Conservation (phyloP, 768 basidiomycete species). For the Pisolithus sp. region DNA sequence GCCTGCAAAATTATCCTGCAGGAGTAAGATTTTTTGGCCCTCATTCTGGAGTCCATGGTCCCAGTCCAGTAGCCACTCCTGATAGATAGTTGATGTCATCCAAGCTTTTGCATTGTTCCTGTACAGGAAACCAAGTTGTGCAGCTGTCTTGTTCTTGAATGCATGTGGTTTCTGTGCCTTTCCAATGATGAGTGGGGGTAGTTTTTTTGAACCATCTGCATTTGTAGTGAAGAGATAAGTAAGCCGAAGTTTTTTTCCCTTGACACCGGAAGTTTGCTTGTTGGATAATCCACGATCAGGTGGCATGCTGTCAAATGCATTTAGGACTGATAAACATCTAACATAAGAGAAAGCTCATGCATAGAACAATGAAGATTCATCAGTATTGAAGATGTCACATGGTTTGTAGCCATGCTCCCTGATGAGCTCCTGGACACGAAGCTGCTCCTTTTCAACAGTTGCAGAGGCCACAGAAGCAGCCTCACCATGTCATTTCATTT, state of each 20-base stretch:
- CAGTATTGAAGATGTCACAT: conserved; percentile 31
- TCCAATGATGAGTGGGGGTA: conserved; percentile 18
- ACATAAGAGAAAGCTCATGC: conserved; percentile 14
- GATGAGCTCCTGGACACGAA: conserved; percentile 23
- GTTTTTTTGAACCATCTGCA: conserved; percentile 29
- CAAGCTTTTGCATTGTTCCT: conserved; percentile 33
- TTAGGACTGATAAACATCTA: no score
- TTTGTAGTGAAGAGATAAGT: conserved; percentile 16
- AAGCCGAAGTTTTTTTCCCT: conserved; percentile 1
- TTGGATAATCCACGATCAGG: no score
- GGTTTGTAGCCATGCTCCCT: conserved; percentile 19
- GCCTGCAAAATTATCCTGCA: neutral
- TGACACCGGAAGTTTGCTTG: neutral
- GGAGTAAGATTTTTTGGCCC: neutral
- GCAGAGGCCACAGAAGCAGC: conserved; percentile 23
- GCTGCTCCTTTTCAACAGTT: conserved; percentile 20
- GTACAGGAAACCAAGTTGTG: conserved; percentile 30
- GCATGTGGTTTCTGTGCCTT: no score
- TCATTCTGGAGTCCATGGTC: conserved; percentile 23
- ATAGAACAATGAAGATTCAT: conserved; percentile 32
- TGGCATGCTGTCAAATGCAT: no score
- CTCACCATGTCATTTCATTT: conserved; percentile 24
- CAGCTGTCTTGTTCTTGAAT: neutral
- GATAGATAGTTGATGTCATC: conserved; percentile 31
- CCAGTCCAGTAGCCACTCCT: conserved; percentile 29